A percentile compares a stretch with the other conserved stretches of the same genome.
Conservation (phyloP, 495 filamentous ascomycete genomes). For the Stereocaulon alpinum region DNA sequence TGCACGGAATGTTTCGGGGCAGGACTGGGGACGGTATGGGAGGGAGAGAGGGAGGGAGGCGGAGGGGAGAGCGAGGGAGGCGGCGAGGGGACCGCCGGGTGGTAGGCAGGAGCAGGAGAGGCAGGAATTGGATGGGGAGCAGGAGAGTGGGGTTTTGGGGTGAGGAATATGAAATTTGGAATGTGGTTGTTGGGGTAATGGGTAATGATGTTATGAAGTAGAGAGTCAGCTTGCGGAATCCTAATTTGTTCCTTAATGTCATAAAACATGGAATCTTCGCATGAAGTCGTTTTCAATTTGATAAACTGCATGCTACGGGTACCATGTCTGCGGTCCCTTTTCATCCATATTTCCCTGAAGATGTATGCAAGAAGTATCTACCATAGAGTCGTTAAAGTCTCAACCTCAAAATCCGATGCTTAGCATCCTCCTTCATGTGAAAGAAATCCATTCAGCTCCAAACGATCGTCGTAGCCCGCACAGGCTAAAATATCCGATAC, state of each 20-base stretch:
- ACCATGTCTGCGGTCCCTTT: no score
- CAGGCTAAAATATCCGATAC: background rate
- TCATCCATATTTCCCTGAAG: no score
- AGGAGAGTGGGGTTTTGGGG: conserved; percentile 6
- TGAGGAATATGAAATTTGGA: background rate
- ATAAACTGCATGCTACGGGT: no score
- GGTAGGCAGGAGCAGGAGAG: background rate
- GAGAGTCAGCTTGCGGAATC: background rate
- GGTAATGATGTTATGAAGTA: background rate
- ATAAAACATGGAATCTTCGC: no score
- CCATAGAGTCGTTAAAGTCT: no score
- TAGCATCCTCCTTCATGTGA: background rate
- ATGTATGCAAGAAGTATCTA: no score
- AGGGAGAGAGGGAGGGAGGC: conserved; percentile 1
- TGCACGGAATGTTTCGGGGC: background rate
- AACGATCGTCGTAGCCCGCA: background rate
- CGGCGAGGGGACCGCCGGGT: background rate
- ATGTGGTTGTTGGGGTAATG: background rate
- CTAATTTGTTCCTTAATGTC: no score
- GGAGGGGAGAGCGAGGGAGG: conserved; percentile 6
- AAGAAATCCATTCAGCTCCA: background rate
- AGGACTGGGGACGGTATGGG: conserved; percentile 1
- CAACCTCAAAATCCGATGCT: no score
- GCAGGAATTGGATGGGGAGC: background rate
- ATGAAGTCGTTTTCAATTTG: no score